These are phyloP conservation scores for Xylariales sp. DNA, from an alignment of 2,329 filamentous ascomycete species.

Conservation along the genomic window DNA sequence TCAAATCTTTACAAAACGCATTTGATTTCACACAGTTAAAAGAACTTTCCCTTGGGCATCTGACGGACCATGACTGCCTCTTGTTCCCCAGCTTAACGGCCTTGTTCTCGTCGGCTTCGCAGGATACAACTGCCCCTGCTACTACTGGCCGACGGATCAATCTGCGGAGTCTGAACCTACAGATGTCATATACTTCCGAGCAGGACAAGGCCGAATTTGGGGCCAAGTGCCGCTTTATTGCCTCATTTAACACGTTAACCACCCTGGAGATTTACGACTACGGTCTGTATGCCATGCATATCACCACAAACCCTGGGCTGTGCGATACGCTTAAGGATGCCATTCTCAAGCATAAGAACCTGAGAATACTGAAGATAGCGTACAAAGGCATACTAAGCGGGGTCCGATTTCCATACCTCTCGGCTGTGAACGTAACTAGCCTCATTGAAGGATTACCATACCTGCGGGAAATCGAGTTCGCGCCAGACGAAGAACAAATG, in stretches of 20 bases:
- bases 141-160: not conserved
- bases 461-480: conserved; percentile 6
- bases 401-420: not conserved
- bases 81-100: not conserved
- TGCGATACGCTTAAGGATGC: conserved; percentile 1
- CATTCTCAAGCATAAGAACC: conserved; percentile 6
- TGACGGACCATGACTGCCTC: conserved; percentile 2
- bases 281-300: not conserved
- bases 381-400: not conserved
- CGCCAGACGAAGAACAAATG: not conserved
- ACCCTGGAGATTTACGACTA: not conserved
- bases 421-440: not conserved
- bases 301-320: not conserved
- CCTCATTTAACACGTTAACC: conserved; percentile 6
- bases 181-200: not conserved
- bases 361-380: not conserved
- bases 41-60: not conserved
- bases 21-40: conserved; percentile 1
- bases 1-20: not conserved
- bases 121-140: no score
- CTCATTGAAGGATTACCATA: conserved; percentile 5
- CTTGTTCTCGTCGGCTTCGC: no score
- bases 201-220: not conserved
- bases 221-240: conserved; percentile 3
- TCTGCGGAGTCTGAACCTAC: not conserved